A percentile compares a stretch with the other conserved stretches of the same genome.
phyloP scores from a whole-genome alignment of 108 stramenopile species.

The Schizochytrium sp. region DNA sequence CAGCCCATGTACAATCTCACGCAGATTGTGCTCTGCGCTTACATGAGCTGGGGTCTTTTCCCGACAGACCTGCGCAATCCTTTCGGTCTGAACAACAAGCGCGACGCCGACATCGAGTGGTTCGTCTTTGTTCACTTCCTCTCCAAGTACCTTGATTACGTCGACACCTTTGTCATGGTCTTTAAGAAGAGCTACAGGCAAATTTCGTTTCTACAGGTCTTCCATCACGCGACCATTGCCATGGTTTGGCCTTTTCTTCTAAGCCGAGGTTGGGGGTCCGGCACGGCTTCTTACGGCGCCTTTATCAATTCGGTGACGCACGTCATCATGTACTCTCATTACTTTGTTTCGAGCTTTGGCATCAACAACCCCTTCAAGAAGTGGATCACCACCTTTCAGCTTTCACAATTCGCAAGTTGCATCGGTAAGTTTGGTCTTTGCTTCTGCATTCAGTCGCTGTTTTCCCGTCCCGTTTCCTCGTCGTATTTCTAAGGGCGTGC shows the following conservation, averaged over 20 bases:
- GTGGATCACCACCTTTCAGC: background rate
- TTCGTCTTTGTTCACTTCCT: conserved; percentile 7
- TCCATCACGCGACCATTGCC: conserved; percentile 5
- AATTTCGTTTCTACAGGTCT: conserved; percentile 18
- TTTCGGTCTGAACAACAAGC: background rate
- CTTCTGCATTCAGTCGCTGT: no score
- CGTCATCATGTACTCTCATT: conserved; percentile 18
- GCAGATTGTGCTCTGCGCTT: background rate
- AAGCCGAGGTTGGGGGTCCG: background rate
- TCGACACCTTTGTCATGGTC: conserved; percentile 18
- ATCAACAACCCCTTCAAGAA: conserved; percentile 7
- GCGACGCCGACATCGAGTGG: background rate
- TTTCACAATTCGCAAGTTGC: background rate
- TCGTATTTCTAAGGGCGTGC: no score
- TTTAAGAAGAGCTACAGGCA: background rate
- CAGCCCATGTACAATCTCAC: background rate
- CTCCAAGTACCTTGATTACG: background rate
- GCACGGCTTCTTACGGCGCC: background rate
- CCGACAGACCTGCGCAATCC: background rate
- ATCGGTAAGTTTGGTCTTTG: background rate
- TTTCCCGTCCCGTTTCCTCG: no score
- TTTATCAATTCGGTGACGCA: background rate
- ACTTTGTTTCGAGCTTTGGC: background rate
- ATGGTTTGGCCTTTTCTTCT: background rate
- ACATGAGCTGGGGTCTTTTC: background rate